A percentile compares a stretch with the other conserved stretches of the same genome.
phyloP scores from a whole-genome alignment of 345 rosid species.

The Firmiana major region DNA sequence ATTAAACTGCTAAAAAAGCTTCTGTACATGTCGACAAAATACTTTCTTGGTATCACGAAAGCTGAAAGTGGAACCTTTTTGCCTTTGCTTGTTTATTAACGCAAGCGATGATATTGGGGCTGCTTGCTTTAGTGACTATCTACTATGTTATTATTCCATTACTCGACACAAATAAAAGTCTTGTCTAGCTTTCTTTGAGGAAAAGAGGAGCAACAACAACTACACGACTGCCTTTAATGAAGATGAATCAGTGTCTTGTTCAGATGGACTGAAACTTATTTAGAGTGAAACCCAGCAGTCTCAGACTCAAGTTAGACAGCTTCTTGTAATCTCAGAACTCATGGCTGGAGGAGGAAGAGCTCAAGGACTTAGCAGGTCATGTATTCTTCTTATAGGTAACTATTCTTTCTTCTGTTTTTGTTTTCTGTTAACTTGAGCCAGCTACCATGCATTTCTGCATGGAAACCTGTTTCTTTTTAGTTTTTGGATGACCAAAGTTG shows the following conservation, averaged over 20 bases:
- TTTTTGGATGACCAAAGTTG: neutral
- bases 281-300: neutral
- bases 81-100: neutral
- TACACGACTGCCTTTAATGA: neutral
- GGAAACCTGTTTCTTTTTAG: neutral
- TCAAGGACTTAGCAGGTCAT: conserved; percentile 54
- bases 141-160: conserved; percentile 1
- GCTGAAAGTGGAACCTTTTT: neutral
- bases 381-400: conserved; percentile 76
- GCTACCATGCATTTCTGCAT: neutral
- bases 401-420: neutral
- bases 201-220: neutral
- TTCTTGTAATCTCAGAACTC: neutral
- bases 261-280: neutral
- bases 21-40: neutral
- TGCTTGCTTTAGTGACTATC: conserved; percentile 4
- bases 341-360: conserved; percentile 38
- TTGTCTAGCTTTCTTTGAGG: neutral
- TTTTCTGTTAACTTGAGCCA: neutral
- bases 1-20: neutral
- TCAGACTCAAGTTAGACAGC: neutral
- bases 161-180: neutral
- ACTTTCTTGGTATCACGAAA: neutral
- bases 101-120: neutral
- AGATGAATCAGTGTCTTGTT: neutral